Evolutionary conservation across 75 land plant species (phyloP), one percentile per base, ranked within the genome.

Genomic region (Cupressus sempervirens): DNA sequence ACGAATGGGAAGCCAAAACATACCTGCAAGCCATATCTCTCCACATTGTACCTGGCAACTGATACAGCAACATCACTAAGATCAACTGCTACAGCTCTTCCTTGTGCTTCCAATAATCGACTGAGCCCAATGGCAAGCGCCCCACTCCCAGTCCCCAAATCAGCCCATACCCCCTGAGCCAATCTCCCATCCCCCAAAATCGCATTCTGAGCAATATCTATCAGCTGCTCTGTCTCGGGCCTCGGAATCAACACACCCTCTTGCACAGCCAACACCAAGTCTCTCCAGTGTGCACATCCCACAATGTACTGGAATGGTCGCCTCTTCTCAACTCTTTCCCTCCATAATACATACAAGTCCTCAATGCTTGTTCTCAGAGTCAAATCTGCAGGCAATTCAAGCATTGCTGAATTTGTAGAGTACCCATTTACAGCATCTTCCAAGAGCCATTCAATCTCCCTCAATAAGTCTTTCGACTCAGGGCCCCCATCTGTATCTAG

Each of bases 241-340:
- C 99, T 89, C 40, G 99, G 99, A 77, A 98, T 98, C 89, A 98
- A 84, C 43, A 98, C 98, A 84, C 99, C 99, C 76, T 98, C 97
- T 81, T 89, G 84, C 36, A 98, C 99, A 80, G 92, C 38, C 90
- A 98, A 81, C 38, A 98, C 93, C 86, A 96, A 84, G 82, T 98
- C 99, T 88, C 99, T 92, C 99, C 99, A 98, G 84, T 98, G 99
- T 86, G 96, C 92, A 84, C 98, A 93, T 43, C 96, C 98, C 50
- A 96, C 98, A 12, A 98, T 65, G 84, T 98, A 98, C 87, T 98
- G 99, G 85, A 98, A 98, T 23, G 99, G 99, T 89, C 93, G 86
- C 82, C 99, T 89, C 82, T 91, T 86, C 70, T 91, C 87, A 29
- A 98, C 86, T 88, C 99, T 90, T 82, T 98, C 88, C 85, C 79